These are phyloP conservation scores for Aurantiochytrium sp. DNA, from an alignment of 108 stramenopile genomes.

Conservation along the genomic window DNA sequence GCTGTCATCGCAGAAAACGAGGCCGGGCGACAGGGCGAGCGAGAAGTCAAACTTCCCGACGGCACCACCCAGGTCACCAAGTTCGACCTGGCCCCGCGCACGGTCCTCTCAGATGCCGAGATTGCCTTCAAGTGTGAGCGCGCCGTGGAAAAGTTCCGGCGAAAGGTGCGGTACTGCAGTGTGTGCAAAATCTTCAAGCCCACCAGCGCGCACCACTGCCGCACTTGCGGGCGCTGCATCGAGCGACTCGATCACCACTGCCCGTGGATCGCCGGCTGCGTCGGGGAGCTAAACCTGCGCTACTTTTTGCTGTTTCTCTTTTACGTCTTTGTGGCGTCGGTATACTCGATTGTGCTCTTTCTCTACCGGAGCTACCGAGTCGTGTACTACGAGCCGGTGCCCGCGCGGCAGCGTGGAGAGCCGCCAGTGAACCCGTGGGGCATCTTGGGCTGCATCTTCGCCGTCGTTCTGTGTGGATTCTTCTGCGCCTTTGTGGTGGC, in stretches of 20 bases:
- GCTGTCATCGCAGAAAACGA: background rate
- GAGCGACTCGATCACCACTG: slow-evolving; percentile 58
- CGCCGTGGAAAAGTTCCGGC: background rate
- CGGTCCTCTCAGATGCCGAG: background rate
- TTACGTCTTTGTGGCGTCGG: slow-evolving; percentile 85
- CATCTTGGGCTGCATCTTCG: background rate
- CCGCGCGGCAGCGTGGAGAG: background rate
- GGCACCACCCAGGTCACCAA: background rate
- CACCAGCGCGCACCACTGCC: background rate
- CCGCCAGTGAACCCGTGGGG: background rate
- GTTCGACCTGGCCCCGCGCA: background rate
- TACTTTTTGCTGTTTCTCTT: slow-evolving; percentile 95
- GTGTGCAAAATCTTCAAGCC: background rate
- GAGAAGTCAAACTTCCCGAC: background rate
- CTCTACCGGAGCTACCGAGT: background rate
- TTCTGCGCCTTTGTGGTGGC: slow-evolving; percentile 6
- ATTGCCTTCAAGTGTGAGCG: background rate
- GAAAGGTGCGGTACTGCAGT: background rate
- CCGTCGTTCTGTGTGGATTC: background rate
- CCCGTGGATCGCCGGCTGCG: slow-evolving; percentile 98
- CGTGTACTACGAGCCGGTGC: background rate
- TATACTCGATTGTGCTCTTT: slow-evolving; percentile 52
- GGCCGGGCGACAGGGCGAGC: background rate
- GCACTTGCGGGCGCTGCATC: background rate
- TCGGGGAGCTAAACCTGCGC: slow-evolving; percentile 98